Conservation (phyloP, 2,329 filamentous ascomycete genomes). For the Neofusicoccum umdonicola region DNA sequence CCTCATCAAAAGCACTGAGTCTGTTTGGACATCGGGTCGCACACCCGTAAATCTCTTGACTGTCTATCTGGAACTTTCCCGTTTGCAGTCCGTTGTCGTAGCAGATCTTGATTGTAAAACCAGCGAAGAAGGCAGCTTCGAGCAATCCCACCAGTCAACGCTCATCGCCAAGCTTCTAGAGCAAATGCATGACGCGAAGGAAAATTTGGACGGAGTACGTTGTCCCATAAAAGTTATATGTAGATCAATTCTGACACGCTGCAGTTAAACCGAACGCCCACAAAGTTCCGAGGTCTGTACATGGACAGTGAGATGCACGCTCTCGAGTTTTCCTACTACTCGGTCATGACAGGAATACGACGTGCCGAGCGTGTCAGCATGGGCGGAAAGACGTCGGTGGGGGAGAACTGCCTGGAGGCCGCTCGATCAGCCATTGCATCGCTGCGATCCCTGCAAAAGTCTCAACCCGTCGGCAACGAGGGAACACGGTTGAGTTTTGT, state of each 20-base stretch:
- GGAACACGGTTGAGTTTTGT: neutral
- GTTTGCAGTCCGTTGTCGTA: conserved; percentile 29
- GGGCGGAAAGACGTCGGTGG: conserved; percentile 26
- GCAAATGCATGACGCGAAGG: neutral
- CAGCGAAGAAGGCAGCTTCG: conserved; percentile 14
- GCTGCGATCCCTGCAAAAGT: conserved; percentile 26
- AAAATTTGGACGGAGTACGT: neutral
- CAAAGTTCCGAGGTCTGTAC: neutral
- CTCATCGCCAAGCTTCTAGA: neutral
- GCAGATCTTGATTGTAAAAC: conserved; percentile 2
- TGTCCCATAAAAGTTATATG: conserved; percentile 17
- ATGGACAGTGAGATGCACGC: conserved; percentile 26
- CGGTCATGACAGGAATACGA: conserved; percentile 30
- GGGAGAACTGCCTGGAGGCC: conserved; percentile 30
- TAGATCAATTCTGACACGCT: conserved; percentile 20
- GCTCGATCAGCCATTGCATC: conserved; percentile 31
- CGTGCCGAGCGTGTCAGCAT: conserved; percentile 28
- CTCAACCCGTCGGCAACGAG: conserved; percentile 16
- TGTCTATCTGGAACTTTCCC: conserved; percentile 28
- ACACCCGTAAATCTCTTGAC: conserved; percentile 25
- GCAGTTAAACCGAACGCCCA: conserved; percentile 19
- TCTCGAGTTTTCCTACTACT: conserved; percentile 34
- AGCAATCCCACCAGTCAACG: conserved; percentile 22
- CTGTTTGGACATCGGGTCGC: conserved; percentile 22
- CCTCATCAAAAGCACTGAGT: conserved; percentile 26